These are phyloP conservation scores for Stephanodiscus triporus DNA, from an alignment of 108 stramenopile species.

Conservation along the genomic window DNA sequence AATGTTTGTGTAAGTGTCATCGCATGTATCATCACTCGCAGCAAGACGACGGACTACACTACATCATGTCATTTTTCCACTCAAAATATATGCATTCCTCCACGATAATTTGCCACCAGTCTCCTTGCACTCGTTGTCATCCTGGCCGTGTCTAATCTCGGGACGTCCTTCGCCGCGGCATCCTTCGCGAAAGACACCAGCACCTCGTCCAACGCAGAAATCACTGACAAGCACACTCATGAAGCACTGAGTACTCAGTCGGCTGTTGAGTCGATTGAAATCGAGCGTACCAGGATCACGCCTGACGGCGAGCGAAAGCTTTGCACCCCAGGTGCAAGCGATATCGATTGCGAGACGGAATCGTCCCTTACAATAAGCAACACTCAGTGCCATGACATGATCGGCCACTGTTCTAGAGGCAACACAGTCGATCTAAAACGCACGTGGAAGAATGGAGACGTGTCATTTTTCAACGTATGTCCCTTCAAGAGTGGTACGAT, in stretches of 20 bases:
- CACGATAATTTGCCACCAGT: no score
- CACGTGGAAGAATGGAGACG: slow-evolving; percentile 19
- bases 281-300: slow-evolving; percentile 5
- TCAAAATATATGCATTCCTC: no score
- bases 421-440: slow-evolving; percentile 12
- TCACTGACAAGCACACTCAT: slow-evolving; percentile 4
- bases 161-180: slow-evolving; percentile 52
- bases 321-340: neutral
- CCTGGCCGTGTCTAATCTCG: slow-evolving; percentile 49
- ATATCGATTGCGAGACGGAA: neutral
- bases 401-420: neutral
- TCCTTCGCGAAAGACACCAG: slow-evolving; percentile 50
- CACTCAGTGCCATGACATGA: neutral
- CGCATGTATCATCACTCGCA: no score
- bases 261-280: neutral
- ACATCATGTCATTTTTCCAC: no score
- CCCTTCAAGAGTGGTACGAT: slow-evolving; percentile 2
- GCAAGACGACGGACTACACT: no score
- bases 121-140: slow-evolving; percentile 26
- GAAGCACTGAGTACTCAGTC: slow-evolving; percentile 10
- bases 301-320: neutral
- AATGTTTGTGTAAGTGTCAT: no score
- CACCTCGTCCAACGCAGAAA: slow-evolving; percentile 1
- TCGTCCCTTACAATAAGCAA: slow-evolving; percentile 3
- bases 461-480: slow-evolving; percentile 10